Evolutionary conservation across 192 early-diverging fungal genomes (phyloP).

Genomic region (Gamsiella multidivaricata): DNA sequence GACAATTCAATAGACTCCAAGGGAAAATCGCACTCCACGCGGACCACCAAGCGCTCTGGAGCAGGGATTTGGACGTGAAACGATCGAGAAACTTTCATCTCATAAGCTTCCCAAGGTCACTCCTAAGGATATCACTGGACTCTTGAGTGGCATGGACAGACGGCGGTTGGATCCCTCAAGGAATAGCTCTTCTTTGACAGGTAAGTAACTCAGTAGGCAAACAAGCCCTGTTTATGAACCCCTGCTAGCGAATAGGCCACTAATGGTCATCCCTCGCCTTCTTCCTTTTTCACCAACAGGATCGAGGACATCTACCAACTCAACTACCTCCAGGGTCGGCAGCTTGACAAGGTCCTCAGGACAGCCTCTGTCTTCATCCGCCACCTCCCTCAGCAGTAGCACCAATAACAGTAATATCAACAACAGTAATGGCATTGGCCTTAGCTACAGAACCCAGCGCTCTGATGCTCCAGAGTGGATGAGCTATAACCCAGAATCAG

Average conservation of each 20-base stretch:
- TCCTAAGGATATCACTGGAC: conserved; percentile 47
- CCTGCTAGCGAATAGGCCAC: no score
- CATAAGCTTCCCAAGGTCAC: conserved; percentile 49
- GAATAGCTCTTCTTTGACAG: conserved; percentile 3
- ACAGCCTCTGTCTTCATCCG: conserved; percentile 5
- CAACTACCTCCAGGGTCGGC: conserved; percentile 21
- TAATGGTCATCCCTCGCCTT: no score
- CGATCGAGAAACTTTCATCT: conserved; percentile 45
- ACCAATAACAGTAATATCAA: conserved; percentile 24
- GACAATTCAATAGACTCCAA: conserved; percentile 10
- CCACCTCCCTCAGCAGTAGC: conserved; percentile 6
- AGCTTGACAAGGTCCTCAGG: conserved; percentile 13
- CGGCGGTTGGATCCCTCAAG: conserved; percentile 29
- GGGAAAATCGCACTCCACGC: conserved; percentile 38
- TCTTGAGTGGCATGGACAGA: conserved; percentile 48
- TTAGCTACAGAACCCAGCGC: conserved; percentile 19
- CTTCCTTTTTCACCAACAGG: neutral
- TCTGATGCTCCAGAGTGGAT: conserved; percentile 69
- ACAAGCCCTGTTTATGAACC: neutral
- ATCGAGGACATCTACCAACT: conserved; percentile 9
- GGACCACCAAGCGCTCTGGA: conserved; percentile 48
- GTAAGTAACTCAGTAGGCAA: neutral
- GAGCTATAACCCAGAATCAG: conserved; percentile 67
- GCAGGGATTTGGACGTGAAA: conserved; percentile 51
- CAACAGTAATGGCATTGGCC: conserved; percentile 1